Conservation (phyloP, 257 asterid species). For the Solanum lycopersicoides region DNA sequence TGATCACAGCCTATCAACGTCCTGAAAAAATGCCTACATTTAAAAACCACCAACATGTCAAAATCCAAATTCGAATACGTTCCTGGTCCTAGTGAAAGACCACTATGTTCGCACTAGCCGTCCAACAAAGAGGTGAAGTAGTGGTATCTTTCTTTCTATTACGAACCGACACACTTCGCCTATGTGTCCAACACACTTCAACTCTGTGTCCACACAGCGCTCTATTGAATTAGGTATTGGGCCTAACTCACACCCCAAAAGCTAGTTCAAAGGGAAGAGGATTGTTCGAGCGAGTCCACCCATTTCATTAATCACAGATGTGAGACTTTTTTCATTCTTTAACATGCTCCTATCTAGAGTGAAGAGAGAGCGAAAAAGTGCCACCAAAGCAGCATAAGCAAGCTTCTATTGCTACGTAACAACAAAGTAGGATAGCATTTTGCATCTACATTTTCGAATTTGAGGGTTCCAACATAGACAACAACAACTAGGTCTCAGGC, state of each 20-base stretch:
- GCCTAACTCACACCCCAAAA: too few relatives aligned
- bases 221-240: too few relatives aligned
- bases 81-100: background rate
- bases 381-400: background rate
- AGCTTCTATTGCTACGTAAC: background rate
- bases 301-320: too few relatives aligned
- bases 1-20: background rate
- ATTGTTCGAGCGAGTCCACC: fast-evolving
- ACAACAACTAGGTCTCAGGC: too few relatives aligned
- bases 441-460: too few relatives aligned
- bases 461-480: too few relatives aligned
- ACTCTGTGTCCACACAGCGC: background rate
- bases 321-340: too few relatives aligned
- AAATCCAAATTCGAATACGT: background rate
- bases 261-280: too few relatives aligned
- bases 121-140: background rate
- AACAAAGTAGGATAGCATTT: background rate
- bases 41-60: too few relatives aligned
- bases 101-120: background rate
- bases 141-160: background rate
- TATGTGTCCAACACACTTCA: background rate
- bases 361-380: background rate
- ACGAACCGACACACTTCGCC: background rate
- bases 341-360: background rate
- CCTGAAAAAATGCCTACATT: background rate